Percentiles rank a stretch among this genome's conserved stretches.
These are phyloP conservation scores for Hypomontagnella monticulosa DNA, from an alignment of 495 filamentous ascomycete genomes.

Conservation along the genomic window DNA sequence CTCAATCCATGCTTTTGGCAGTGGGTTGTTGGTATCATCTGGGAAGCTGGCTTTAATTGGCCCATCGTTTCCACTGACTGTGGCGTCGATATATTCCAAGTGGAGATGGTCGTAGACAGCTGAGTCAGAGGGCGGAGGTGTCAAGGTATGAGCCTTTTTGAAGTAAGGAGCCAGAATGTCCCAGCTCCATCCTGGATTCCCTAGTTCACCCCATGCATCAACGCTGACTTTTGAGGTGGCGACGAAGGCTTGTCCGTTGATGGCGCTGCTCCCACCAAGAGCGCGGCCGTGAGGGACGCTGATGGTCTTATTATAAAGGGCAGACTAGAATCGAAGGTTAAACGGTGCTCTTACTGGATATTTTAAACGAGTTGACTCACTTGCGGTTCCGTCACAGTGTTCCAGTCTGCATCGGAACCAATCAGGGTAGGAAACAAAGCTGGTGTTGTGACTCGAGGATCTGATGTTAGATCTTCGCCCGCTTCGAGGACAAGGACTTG, in stretches of 20 bases:
- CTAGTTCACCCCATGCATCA: slow-evolving; percentile 52
- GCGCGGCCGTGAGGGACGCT: slow-evolving; percentile 52
- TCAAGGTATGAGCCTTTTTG: slow-evolving; percentile 25
- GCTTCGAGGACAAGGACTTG: slow-evolving; percentile 59
- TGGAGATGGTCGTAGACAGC: no score
- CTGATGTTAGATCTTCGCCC: slow-evolving; percentile 39
- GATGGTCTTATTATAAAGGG: slow-evolving; percentile 28
- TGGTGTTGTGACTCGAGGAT: slow-evolving; percentile 24
- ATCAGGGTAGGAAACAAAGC: slow-evolving; percentile 44
- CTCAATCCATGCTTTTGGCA: no score
- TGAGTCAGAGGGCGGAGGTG: slow-evolving; percentile 5
- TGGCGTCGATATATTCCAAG: no score
- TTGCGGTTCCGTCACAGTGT: slow-evolving; percentile 29
- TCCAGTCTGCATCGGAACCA: slow-evolving; percentile 17
- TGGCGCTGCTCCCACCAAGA: slow-evolving; percentile 34
- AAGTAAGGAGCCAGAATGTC: no score
- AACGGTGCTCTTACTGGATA: slow-evolving; percentile 52
- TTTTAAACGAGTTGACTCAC: no score
- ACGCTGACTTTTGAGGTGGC: slow-evolving; percentile 31
- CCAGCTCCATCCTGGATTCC: slow-evolving; percentile 55
- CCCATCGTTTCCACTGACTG: no score
- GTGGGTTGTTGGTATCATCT: no score
- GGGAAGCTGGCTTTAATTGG: no score
- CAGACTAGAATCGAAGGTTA: background rate
- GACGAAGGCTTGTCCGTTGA: slow-evolving; percentile 35